These are phyloP conservation scores for Fusarium pseudonygamai DNA, from an alignment of 2,329 filamentous ascomycete genomes.

Conservation along the genomic window DNA sequence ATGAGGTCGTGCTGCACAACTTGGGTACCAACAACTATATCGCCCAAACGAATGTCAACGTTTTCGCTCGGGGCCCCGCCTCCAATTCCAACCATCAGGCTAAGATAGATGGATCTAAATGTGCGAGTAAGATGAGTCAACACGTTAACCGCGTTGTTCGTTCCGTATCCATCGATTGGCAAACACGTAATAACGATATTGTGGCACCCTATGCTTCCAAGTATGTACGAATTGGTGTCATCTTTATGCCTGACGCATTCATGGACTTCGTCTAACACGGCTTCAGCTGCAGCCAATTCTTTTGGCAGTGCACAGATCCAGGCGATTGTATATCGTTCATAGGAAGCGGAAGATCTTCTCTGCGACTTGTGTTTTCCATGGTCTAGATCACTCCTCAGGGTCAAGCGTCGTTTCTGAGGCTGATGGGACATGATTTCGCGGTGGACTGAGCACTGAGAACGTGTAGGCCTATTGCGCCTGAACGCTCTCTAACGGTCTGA, in stretches of 20 bases:
- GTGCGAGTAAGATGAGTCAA: neutral
- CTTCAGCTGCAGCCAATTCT: neutral
- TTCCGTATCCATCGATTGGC: neutral
- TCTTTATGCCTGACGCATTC: too few species aligned
- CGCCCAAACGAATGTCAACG: neutral
- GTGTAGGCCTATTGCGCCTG: too few species aligned
- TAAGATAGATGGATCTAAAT: neutral
- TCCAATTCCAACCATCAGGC: neutral
- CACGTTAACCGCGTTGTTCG: neutral
- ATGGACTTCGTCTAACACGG: constrained; percentile 8
- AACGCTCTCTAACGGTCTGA: fast-evolving
- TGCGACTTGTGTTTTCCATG: neutral
- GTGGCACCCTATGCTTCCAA: neutral
- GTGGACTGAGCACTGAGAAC: neutral
- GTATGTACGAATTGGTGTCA: neutral
- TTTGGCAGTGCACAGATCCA: constrained; percentile 20
- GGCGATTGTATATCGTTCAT: constrained; percentile 4
- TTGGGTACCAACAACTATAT: neutral
- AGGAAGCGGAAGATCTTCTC: fast-evolving
- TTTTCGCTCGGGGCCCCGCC: fast-evolving
- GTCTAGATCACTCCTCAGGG: fast-evolving
- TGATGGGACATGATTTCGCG: neutral
- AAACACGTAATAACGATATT: neutral
- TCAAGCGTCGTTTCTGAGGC: neutral
- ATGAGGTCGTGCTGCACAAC: neutral